Conservation (phyloP, 352 stramenopile species). For the Globisporangium paroecandrum region DNA sequence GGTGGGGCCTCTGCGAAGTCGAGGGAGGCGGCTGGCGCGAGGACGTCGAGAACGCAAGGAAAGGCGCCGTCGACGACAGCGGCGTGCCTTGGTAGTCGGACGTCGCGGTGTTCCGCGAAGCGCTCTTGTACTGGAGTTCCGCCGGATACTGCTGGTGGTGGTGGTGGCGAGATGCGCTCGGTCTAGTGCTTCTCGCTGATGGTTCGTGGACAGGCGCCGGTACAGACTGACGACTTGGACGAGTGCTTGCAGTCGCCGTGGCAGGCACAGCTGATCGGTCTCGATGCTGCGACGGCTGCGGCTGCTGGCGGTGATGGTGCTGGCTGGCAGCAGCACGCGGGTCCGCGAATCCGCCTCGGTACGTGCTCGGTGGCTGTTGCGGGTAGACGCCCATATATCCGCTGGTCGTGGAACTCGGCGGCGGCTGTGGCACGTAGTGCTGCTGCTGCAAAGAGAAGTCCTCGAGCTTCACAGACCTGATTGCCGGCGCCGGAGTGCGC, state of each 20-base stretch:
- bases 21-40: neutral
- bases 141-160: slow-evolving; percentile 16
- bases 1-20: neutral
- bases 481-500: slow-evolving; percentile 16
- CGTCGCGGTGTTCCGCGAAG: slow-evolving; percentile 19
- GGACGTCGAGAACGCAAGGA: slow-evolving; percentile 38
- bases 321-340: slow-evolving; percentile 7
- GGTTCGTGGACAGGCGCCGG: slow-evolving; percentile 19
- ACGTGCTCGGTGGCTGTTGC: slow-evolving; percentile 7
- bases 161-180: slow-evolving; percentile 17
- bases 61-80: slow-evolving; percentile 39
- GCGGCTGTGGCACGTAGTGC: slow-evolving; percentile 7
- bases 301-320: slow-evolving; percentile 7
- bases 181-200: slow-evolving; percentile 5
- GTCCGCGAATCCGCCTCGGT: neutral
- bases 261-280: slow-evolving; percentile 10
- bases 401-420: slow-evolving; percentile 18
- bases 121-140: slow-evolving; percentile 42
- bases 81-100: slow-evolving; percentile 32
- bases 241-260: slow-evolving; percentile 5
- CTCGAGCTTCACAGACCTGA: slow-evolving; percentile 40
- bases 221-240: slow-evolving; percentile 16
- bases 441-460: slow-evolving; percentile 23
- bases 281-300: slow-evolving; percentile 9
- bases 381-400: slow-evolving; percentile 23